phyloP scores from a whole-genome alignment of 352 stramenopile genomes.

The Phytopythium kandeliae region DNA sequence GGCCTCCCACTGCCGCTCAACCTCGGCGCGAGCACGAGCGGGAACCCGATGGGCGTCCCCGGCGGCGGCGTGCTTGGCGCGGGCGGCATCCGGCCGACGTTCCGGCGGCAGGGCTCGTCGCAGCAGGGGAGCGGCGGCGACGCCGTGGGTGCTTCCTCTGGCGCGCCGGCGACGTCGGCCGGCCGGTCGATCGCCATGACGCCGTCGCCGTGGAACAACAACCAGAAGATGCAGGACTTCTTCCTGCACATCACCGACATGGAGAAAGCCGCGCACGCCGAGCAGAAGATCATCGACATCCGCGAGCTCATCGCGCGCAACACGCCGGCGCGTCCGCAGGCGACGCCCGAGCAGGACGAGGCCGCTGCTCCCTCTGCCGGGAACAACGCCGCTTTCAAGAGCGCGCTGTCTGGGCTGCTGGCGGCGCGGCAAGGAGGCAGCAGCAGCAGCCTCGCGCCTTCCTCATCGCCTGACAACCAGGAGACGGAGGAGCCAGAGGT shows the following conservation, averaged over 20 bases:
- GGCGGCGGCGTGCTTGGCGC: conserved; percentile 8
- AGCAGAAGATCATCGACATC: conserved; percentile 58
- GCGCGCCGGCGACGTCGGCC: conserved; percentile 2
- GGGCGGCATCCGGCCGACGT: conserved; percentile 9
- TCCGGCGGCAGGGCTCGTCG: conserved; percentile 10
- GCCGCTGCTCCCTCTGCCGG: not conserved
- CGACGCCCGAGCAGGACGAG: conserved; percentile 17
- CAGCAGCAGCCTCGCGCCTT: not conserved
- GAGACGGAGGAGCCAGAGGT: conserved; percentile 19
- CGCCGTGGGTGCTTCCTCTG: no score
- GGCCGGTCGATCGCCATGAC: conserved; percentile 5
- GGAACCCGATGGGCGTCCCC: conserved; percentile 7
- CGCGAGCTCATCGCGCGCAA: conserved; percentile 40
- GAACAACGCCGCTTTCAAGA: conserved; percentile 7
- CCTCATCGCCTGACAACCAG: conserved; percentile 8
- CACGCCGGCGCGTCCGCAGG: conserved; percentile 11
- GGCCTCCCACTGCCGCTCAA: conserved; percentile 17
- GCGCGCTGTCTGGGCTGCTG: conserved; percentile 17
- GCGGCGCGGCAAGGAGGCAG: conserved; percentile 4
- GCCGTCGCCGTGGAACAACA: conserved; percentile 31
- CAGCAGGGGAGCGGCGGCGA: not conserved
- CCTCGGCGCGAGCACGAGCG: conserved; percentile 5
- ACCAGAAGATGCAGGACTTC: conserved; percentile 53
- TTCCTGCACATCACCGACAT: conserved; percentile 39
- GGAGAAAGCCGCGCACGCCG: conserved; percentile 27